These are phyloP conservation scores for Paragyromitra xinjiangensis DNA, from an alignment of 495 filamentous ascomycete species.

Conservation along the genomic window DNA sequence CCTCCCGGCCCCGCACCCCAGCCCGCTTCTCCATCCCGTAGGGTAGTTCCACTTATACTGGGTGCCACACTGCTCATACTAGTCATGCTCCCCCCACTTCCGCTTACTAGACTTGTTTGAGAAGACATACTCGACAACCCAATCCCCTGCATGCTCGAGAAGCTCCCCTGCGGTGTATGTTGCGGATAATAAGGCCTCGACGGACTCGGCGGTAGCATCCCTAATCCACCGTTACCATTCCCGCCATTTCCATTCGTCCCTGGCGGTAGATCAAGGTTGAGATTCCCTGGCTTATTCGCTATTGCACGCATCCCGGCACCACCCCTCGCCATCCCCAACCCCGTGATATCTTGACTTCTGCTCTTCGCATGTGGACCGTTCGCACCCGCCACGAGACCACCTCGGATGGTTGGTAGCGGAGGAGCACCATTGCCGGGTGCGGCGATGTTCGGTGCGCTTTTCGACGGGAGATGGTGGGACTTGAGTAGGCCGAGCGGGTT, in stretches of 20 bases:
- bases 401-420: conserved; percentile 42
- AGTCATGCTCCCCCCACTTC: conserved; percentile 16
- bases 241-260: conserved; percentile 14
- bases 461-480: conserved; percentile 55
- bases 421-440: conserved; percentile 45
- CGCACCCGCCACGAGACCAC: conserved; percentile 16
- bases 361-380: conserved; percentile 49
- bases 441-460: conserved; percentile 56
- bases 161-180: conserved; percentile 39
- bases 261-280: conserved; percentile 53
- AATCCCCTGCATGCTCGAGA: conserved; percentile 61
- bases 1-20: conserved; percentile 38
- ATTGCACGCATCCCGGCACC: conserved; percentile 23
- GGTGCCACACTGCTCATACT: conserved; percentile 28
- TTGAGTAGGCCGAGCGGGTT: conserved; percentile 52
- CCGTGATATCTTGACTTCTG: conserved; percentile 54
- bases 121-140: conserved; percentile 64
- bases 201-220: conserved; percentile 52
- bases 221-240: conserved; percentile 29
- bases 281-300: conserved; percentile 44
- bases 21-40: conserved; percentile 19
- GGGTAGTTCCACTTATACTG: conserved; percentile 31
- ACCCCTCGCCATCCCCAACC: conserved; percentile 1
- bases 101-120: conserved; percentile 35
- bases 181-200: conserved; percentile 46